Percentiles rank a stretch among this genome's conserved stretches.
These are phyloP conservation scores for Fraxinus nigra DNA, from an alignment of 305 asterid genomes.

Conservation along the genomic window DNA sequence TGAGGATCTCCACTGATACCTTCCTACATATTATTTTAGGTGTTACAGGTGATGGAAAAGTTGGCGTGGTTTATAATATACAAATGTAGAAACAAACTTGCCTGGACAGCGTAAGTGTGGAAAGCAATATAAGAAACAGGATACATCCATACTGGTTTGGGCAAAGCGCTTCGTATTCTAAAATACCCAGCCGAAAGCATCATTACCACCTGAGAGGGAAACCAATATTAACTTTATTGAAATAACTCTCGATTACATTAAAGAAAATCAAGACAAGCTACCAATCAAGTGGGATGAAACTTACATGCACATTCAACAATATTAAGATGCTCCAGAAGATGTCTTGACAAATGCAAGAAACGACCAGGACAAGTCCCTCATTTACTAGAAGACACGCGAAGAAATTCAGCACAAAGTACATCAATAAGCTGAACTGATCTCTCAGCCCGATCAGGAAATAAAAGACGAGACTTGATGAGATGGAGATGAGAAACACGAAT, in stretches of 20 bases:
- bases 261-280: conserved; percentile 2
- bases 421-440: conserved; percentile 78
- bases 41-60: background rate
- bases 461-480: conserved; percentile 85
- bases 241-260: background rate
- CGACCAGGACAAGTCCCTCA: conserved; percentile 79
- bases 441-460: conserved; percentile 88
- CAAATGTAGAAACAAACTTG: conserved; percentile 31
- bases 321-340: conserved; percentile 71
- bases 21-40: background rate
- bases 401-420: conserved; percentile 82
- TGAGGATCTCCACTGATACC: background rate
- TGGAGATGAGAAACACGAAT: conserved; percentile 84
- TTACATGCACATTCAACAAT: conserved; percentile 73
- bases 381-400: conserved; percentile 84
- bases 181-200: conserved; percentile 93
- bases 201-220: conserved; percentile 66
- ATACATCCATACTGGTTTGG: conserved; percentile 83
- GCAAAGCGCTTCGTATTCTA: conserved; percentile 79
- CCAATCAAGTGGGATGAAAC: conserved; percentile 28
- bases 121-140: conserved; percentile 83
- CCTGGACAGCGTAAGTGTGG: conserved; percentile 94
- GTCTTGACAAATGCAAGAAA: conserved; percentile 62
- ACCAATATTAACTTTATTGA: background rate
- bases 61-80: background rate